Base-by-base conservation (phyloP, 2,329 filamentous ascomycete genomes). In the Geosmithia putterillii region DNA sequence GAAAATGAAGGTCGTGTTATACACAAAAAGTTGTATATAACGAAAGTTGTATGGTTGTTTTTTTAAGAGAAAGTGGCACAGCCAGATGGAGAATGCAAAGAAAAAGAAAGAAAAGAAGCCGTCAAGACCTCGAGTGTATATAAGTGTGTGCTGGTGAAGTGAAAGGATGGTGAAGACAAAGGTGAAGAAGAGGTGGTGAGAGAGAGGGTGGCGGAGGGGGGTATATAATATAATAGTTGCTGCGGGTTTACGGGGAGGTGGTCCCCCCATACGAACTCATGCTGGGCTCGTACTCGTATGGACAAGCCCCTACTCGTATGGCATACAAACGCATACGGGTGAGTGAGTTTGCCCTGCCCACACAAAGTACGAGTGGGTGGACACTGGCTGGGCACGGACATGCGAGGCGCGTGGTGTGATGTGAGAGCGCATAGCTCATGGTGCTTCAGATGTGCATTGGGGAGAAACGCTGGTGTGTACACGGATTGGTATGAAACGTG, bases 1-100 rank as follows among this genome's bases (percentile, higher is more conserved):
- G 2, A 14, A 21, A 23, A 23, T 42, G 42, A 34, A 42, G 36
- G 23, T 34, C 25, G 9, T 23, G 19, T 35, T 19, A 32, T 14
- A 19, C 12, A 28, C 44, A 42, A 36, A 43, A 42, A 47, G 42
- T n/a, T n/a, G n/a, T n/a, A n/a, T n/a, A n/a, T n/a, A 47, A 42
- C 38, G 42, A 47, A 42, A 25, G 14, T 37, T 23, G 45, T 44
- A 44, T 44, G 42, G 38, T 25, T 25, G 23, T 32, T 32, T 32
- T 32, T 35, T 25, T 38, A 14, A 19, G 17, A 20, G 45, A 42
- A 44, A 42, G 42, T 42, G 44, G 43, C 35, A 19, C 41, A 42
- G 40, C 40, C 40, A 40, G 32, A 21, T 7, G 37, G 15, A 39
- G 37, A 39, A 9, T 9, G 15, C 18, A 22, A 22, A 37, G 15